phyloP scores from a whole-genome alignment of 495 filamentous ascomycete genomes.

The Thermothielavioides terrestris region DNA sequence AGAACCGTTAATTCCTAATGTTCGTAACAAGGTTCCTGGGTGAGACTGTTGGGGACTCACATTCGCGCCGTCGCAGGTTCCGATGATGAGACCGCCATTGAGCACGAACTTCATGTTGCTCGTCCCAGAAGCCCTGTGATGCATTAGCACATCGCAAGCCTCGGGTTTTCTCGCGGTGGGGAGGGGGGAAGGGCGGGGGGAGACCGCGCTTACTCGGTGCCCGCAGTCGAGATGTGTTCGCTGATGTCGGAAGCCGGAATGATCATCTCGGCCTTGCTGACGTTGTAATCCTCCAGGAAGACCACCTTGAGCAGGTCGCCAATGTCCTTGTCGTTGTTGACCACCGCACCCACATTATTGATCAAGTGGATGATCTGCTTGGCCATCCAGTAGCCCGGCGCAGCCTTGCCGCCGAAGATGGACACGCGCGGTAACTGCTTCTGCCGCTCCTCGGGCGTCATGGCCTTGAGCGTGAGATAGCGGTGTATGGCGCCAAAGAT shows the following conservation, averaged over 20 bases:
- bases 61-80: conserved; percentile 95
- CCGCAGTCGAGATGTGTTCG: conserved; percentile 97
- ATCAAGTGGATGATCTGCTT: conserved; percentile 97
- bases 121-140: conserved; percentile 43
- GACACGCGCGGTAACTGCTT: conserved; percentile 86
- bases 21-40: too few species aligned
- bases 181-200: conserved; percentile 30
- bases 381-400: conserved; percentile 99
- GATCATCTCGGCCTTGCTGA: conserved; percentile 97
- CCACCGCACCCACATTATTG: conserved; percentile 81
- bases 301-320: conserved; percentile 94
- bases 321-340: conserved; percentile 86
- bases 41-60: too few species aligned
- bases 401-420: conserved; percentile 96
- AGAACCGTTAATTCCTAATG: too few species aligned
- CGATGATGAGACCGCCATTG: conserved; percentile 94
- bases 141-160: too few species aligned
- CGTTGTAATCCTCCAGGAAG: conserved; percentile 97
- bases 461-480: conserved; percentile 78
- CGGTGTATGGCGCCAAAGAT: conserved; percentile 97
- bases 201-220: conserved; percentile 59
- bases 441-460: conserved; percentile 77
- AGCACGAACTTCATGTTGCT: conserved; percentile 98
- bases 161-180: too few species aligned
- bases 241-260: conserved; percentile 90